Percentiles rank a stretch among this genome's conserved stretches.
Conservation (phyloP, 257 asterid species). For the Mentha longifolia region DNA sequence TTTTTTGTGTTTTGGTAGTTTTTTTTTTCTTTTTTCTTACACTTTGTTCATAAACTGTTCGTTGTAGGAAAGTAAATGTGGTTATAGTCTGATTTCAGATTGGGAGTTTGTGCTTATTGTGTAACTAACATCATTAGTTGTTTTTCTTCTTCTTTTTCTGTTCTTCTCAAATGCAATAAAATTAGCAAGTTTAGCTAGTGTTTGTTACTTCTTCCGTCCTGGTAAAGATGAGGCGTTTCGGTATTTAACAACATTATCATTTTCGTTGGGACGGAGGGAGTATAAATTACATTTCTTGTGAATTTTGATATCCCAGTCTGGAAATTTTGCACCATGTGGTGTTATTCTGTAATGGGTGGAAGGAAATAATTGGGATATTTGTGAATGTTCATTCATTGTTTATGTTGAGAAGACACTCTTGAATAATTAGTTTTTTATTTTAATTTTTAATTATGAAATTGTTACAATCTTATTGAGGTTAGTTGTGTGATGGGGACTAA, state of each 20-base stretch:
- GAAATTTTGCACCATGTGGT: not conserved
- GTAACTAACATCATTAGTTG: constrained; percentile 43
- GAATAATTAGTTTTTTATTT: not conserved
- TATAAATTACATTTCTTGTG: not conserved
- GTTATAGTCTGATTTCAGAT: constrained; percentile 39
- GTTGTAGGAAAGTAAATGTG: constrained; percentile 38
- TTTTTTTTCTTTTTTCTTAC: constrained; percentile 31
- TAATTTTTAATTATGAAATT: too few relatives aligned
- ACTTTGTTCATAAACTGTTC: constrained; percentile 53
- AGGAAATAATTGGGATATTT: not conserved
- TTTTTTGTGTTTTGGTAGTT: constrained; percentile 7
- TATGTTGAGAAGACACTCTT: too few relatives aligned
- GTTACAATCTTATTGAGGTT: not conserved
- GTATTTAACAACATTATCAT: too few relatives aligned
- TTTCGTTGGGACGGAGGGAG: too few relatives aligned
- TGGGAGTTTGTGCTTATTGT: constrained; percentile 29
- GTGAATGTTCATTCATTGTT: not conserved
- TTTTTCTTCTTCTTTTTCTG: constrained; percentile 23
- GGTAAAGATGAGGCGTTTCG: too few relatives aligned
- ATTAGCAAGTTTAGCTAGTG: not conserved
- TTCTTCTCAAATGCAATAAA: constrained; percentile 33
- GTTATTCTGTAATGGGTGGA: not conserved
- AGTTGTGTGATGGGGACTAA: constrained; percentile 2
- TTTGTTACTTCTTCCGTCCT: too few relatives aligned
- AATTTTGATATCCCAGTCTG: not conserved